Evolutionary conservation across 371 early-diverging fungal genomes (phyloP), one percentile per base, ranked within the genome.

Genomic region (Mucor irregularis): DNA sequence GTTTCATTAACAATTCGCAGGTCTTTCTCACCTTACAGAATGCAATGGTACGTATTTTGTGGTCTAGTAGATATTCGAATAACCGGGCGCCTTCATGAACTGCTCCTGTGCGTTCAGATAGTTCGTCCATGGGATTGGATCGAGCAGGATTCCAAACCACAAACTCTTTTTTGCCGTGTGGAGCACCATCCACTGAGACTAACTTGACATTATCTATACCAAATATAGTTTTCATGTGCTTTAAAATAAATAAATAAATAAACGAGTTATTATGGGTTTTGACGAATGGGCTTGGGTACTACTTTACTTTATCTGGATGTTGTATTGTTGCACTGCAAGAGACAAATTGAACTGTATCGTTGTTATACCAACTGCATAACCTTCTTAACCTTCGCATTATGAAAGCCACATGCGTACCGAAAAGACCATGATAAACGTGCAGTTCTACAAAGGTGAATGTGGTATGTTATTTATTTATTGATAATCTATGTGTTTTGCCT

Each of bases 341-440:
- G 24, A 92, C 68, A 56, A 88, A 87, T 53, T 72, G 77, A 8
- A 86, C 59, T 0, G 38, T 14, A 6, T 59, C 42, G 44, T 87
- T 85, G 8, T 73, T 80, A 48, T 64, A 64, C 22, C 67, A 45
- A n/a, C 50, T 38, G 46, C 82, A 84, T 14, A 92, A 28, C 1
- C 93, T 75, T 13, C 73, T 61, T 34, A 92, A 52, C 10, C 94
- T 64, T 4, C 88, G 70, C 71, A 93, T 67, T 9, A 92, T 81
- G 28, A 85, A 63, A 0, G 85, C 77, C 2, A 83, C 66, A 40
- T 93, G 88, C 11, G 82, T 68, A 7, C 93, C 94, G 64, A 92
- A 87, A 6, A 71, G 44, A 1, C 80, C 85, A 37, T 83, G 68
- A 49, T 91, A 92, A 1, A 79, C 76, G 56, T 93, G 92, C 4